Percentiles rank a stretch among this genome's conserved stretches.
Conservation (phyloP, 768 basidiomycete genomes). For the Hygrophorus pudorinus region DNA sequence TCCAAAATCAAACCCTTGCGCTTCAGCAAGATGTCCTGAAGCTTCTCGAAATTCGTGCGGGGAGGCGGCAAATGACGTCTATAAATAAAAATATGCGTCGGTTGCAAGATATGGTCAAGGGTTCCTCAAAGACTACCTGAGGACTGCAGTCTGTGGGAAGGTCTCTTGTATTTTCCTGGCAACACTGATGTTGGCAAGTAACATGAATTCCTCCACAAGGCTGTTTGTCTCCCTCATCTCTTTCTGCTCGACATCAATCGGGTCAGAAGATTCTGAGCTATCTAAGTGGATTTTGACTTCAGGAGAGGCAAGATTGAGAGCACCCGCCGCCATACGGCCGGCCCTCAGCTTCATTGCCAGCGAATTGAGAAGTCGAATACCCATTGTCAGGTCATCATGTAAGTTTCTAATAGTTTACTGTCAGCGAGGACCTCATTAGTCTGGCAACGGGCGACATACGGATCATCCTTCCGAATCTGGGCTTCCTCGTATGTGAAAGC, state of each 20-base stretch:
- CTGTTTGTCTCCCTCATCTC: constrained; percentile 89
- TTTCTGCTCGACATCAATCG: constrained; percentile 96
- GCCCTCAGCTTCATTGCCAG: constrained; percentile 81
- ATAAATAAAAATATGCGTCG: background rate
- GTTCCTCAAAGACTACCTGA: constrained; percentile 41
- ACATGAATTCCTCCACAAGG: constrained; percentile 97
- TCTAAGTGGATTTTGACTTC: constrained; percentile 97
- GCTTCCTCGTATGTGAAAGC: constrained; percentile 98
- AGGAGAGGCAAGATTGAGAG: constrained; percentile 93
- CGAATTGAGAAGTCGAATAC: constrained; percentile 81
- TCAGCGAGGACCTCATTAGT: background rate
- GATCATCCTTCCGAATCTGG: constrained; percentile 87
- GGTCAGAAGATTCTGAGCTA: constrained; percentile 87
- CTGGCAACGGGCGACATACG: constrained; percentile 35
- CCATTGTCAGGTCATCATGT: constrained; percentile 72
- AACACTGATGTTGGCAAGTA: constrained; percentile 93
- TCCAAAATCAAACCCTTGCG: constrained; percentile 76
- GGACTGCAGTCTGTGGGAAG: constrained; percentile 92
- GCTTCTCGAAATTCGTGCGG: constrained; percentile 85
- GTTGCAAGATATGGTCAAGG: background rate
- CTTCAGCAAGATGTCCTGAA: constrained; percentile 87
- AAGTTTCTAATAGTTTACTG: constrained; percentile 37
- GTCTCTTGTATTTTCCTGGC: constrained; percentile 86
- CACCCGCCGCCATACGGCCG: constrained; percentile 89
- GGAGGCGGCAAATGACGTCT: constrained; percentile 92